Evolutionary conservation across 352 stramenopile species (phyloP).

Genomic region (Phytophthora brassicae): DNA sequence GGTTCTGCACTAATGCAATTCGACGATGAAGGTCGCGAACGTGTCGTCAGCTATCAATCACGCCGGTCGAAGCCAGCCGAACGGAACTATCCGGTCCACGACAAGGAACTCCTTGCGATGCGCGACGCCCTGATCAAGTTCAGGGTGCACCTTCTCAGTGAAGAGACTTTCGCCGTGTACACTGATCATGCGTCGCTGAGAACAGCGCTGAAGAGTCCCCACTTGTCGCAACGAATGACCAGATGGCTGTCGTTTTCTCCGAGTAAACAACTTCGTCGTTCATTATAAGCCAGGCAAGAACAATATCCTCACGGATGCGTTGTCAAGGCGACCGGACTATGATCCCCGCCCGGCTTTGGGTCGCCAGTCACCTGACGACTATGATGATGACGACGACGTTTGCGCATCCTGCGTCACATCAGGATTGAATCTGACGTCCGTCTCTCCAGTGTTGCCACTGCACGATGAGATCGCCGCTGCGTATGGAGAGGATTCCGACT

Average conservation of each 20-base stretch:
- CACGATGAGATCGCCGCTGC: too few relatives aligned
- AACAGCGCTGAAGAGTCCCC: constrained; percentile 2
- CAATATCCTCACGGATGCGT: not conserved
- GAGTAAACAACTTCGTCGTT: not conserved
- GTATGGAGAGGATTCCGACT: not conserved
- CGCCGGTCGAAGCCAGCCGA: constrained; percentile 22
- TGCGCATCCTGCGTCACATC: too few relatives aligned
- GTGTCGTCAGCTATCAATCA: constrained; percentile 25
- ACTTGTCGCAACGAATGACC: not conserved
- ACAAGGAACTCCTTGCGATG: constrained; percentile 30
- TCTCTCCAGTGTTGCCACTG: not conserved
- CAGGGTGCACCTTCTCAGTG: constrained; percentile 22
- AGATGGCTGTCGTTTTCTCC: not conserved
- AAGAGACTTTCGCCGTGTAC: constrained; percentile 21
- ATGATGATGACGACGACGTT: not conserved
- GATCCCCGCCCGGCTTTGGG: not conserved
- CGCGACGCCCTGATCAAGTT: constrained; percentile 32
- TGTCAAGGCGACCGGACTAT: not conserved
- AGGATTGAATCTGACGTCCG: not conserved
- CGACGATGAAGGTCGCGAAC: constrained; percentile 2
- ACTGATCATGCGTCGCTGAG: constrained; percentile 12
- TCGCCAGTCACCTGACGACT: not conserved
- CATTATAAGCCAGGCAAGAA: not conserved
- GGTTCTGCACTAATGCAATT: constrained; percentile 10
- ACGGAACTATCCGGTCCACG: constrained; percentile 20